Conservation (phyloP, 1,139 yeast genomes). For the Hyphopichia fennica region DNA sequence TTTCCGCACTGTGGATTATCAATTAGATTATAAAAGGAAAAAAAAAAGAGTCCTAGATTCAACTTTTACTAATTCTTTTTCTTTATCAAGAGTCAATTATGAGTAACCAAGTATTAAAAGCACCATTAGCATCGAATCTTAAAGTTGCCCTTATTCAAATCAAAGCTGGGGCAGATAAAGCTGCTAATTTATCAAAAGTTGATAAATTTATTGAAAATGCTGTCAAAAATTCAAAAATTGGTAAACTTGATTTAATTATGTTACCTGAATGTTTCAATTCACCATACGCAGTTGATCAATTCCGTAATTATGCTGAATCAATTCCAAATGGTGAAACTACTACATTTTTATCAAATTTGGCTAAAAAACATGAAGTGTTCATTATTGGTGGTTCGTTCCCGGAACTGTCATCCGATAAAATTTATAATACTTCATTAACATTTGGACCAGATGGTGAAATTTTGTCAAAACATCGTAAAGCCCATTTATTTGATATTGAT, state of each 20-base stretch:
- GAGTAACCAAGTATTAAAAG: conserved; percentile 27
- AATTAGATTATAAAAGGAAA: too few species aligned
- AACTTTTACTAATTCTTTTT: background rate
- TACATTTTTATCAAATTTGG: conserved; percentile 57
- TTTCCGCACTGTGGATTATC: background rate
- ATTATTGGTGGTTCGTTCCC: conserved; percentile 93
- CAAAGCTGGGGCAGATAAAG: conserved; percentile 67
- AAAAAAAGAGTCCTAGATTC: too few species aligned
- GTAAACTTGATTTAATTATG: conserved; percentile 58
- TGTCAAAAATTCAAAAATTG: conserved; percentile 44
- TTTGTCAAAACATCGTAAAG: conserved; percentile 85
- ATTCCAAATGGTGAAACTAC: conserved; percentile 75
- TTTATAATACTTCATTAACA: conserved; percentile 81
- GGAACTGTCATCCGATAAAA: conserved; percentile 57
- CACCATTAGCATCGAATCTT: conserved; percentile 31
- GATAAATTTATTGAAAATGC: conserved; percentile 52
- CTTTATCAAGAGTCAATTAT: background rate
- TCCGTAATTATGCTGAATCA: conserved; percentile 78
- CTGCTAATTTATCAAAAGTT: conserved; percentile 57
- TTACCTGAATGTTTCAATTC: conserved; percentile 94
- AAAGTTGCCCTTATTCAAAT: conserved; percentile 79
- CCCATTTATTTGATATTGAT: conserved; percentile 86
- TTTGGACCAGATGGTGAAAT: conserved; percentile 70
- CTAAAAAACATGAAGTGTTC: conserved; percentile 58
- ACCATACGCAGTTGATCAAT: conserved; percentile 87